Conservation (phyloP, 495 filamentous ascomycete genomes). For the Neurospora intermedia region DNA sequence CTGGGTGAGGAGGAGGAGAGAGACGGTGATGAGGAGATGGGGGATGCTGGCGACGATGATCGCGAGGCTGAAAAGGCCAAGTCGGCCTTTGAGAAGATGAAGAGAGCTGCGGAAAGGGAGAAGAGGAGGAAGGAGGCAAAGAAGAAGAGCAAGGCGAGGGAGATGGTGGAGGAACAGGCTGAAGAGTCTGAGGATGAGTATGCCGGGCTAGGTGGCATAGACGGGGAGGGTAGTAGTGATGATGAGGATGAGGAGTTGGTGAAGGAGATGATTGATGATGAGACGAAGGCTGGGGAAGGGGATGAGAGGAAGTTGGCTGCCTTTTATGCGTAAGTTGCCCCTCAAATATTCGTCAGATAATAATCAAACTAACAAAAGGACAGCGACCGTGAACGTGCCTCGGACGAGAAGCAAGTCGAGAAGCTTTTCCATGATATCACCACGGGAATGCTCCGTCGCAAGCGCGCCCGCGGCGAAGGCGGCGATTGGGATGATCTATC, state of each 20-base stretch:
- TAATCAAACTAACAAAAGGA: constrained; percentile 6
- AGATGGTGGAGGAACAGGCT: constrained; percentile 84
- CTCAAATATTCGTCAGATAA: neutral
- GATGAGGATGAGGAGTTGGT: constrained; percentile 49
- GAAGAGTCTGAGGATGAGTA: constrained; percentile 99
- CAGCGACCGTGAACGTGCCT: constrained; percentile 54
- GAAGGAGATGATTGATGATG: constrained; percentile 84
- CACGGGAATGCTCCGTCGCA: constrained; percentile 71
- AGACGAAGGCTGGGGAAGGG: constrained; percentile 52
- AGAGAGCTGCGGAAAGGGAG: constrained; percentile 49
- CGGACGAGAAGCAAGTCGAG: constrained; percentile 73
- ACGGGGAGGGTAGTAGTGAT: constrained; percentile 72
- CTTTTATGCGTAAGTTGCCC: constrained; percentile 67
- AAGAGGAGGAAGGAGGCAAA: constrained; percentile 41
- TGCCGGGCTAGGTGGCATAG: constrained; percentile 81
- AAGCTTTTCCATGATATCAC: constrained; percentile 90
- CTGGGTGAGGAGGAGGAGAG: constrained; percentile 44
- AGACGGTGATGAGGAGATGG: constrained; percentile 40
- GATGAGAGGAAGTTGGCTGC: constrained; percentile 76
- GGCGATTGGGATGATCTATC: constrained; percentile 69
- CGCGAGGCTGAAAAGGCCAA: neutral
- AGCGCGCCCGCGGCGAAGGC: constrained; percentile 37
- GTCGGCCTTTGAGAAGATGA: constrained; percentile 63
- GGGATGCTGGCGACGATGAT: constrained; percentile 42
- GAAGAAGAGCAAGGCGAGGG: constrained; percentile 77